Conservation (phyloP, 352 stramenopile genomes). For the Pythium myriotylum region DNA sequence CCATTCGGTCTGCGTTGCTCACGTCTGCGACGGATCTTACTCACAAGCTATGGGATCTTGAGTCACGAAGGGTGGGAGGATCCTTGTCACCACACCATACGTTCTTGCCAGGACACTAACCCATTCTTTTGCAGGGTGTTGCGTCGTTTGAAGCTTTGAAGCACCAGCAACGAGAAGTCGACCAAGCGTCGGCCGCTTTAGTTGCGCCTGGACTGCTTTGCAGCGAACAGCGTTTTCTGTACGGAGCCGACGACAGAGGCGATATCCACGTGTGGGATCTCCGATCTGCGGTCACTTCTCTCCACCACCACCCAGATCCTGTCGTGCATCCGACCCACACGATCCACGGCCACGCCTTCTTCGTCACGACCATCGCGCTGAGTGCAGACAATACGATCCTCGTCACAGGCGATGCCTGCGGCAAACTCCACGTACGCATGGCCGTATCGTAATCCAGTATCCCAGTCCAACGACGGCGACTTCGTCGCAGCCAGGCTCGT, state of each 20-base stretch:
- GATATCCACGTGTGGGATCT: slow-evolving; percentile 22
- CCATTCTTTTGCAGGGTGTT: no score
- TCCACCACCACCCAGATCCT: background rate
- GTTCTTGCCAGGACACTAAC: no score
- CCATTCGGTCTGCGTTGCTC: background rate
- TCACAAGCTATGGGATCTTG: slow-evolving; percentile 23
- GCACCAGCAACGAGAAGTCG: background rate
- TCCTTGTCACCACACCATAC: no score
- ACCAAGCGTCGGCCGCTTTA: no score
- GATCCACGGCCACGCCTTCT: slow-evolving; percentile 17
- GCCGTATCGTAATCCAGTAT: background rate
- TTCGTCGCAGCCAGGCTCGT: no score
- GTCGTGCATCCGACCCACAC: slow-evolving; percentile 9
- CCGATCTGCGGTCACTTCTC: background rate
- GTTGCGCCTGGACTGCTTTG: slow-evolving; percentile 12
- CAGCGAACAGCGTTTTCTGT: slow-evolving; percentile 15
- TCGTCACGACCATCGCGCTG: slow-evolving; percentile 22
- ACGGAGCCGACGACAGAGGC: slow-evolving; percentile 15
- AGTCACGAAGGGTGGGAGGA: background rate
- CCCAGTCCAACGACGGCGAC: background rate
- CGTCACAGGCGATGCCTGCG: slow-evolving; percentile 25
- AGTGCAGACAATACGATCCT: slow-evolving; percentile 23
- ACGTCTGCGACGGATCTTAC: slow-evolving; percentile 16
- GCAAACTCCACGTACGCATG: slow-evolving; percentile 22
- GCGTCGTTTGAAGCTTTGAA: slow-evolving; percentile 6